Base-by-base conservation (phyloP, 2,329 filamentous ascomycete genomes). In the Teratosphaeria viscida region DNA sequence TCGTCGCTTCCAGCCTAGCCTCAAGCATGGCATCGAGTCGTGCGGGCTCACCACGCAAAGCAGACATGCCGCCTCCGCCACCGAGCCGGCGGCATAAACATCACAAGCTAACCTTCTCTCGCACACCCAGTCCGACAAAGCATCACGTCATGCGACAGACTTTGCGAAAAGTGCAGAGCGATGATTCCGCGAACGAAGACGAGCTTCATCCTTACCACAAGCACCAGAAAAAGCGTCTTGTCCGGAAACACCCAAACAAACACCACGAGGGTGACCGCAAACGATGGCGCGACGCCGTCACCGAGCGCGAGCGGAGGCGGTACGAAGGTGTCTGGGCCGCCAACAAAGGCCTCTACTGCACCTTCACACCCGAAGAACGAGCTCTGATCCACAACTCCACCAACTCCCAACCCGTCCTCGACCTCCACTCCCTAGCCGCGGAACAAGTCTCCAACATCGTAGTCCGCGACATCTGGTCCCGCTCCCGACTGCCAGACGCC, bases 281-380 rank as follows among this genome's bases (percentile, higher is more conserved):
- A 67, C 82, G 88, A 6, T 94, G 89, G 89, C 82, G 88, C 52
- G 88, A 92, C 65, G 80, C 84, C 62, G 82, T 94, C 52, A 89
- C 86, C 0, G 81, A 83, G 55, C 78, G 83, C 5, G 88, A 94
- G 69, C 79, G 87, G n/a, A 88, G 88, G 68, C 81, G 89, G 1
- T 94, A 94, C 72, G 89, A 92, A 72, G 89, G 87, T 2, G 82
- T 94, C 1, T 94, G 89, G 88, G 89, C 89, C 1, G 89, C 88
- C 52, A 94, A 94, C 67, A 83, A 85, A 55, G 89, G 89, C 0
- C 60, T 84, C 0, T 66, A 72, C 54, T 68, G 72, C 29, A 62
- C 71, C 11, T 68, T 70, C 56, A 67, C 67, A 8, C 53, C 58
- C 0, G 60, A 62, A 47, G 67, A 68, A 54, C 57, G 62, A 39